Base-by-base conservation (phyloP, 164 flowering plant species). In the Nelumbo lutea region DNA sequence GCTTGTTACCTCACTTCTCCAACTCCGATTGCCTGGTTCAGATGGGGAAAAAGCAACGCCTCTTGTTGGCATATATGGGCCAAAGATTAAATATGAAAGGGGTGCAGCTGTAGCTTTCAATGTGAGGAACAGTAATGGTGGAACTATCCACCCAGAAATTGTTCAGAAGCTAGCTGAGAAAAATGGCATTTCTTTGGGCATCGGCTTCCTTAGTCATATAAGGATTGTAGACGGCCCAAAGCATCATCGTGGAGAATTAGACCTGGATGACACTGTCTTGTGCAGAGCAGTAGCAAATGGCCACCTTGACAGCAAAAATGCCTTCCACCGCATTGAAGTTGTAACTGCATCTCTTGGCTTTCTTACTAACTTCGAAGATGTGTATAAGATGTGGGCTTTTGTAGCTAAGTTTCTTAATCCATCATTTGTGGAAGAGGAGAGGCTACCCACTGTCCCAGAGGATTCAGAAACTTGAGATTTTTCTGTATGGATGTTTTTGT, bases 71-170 rank as follows among this genome's bases (percentile, higher is more conserved):
- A 91, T 91, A 42, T 91, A 90, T 63, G 97, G 97, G 38, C 96
- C 97, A 1, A 88, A 87, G 71, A 80, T 88, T 42, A 83, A 77
- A 61, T 86, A 80, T 64, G 86, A 87, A 69, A 76, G 96, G 66
- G 96, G 91, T 67, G 84, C 89, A 13, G 80, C 90, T 0, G 79
- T 89, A 64, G 93, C 96, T 60, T 91, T 91, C 74, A 91, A 90
- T 66, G 75, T 91, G 15, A 80, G 82, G 47, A 83, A 82, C 68
- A 76, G 83, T 75, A 81, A 69, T 45, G 82, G 84, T n/a, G 81
- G 79, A 2, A 70, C 83, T 69, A 75, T 89, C 42, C 65, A 81
- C 59, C 97, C 97, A 0, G 80, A 76, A 50, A 55, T 84, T n/a
- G 91, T 91, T 39, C 91, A 85, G 76, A 89, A 82, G 75, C 81